Percentiles rank a stretch among this genome's conserved stretches.
phyloP scores from a whole-genome alignment of 441 rosid genomes.

The Kokia cookei region DNA sequence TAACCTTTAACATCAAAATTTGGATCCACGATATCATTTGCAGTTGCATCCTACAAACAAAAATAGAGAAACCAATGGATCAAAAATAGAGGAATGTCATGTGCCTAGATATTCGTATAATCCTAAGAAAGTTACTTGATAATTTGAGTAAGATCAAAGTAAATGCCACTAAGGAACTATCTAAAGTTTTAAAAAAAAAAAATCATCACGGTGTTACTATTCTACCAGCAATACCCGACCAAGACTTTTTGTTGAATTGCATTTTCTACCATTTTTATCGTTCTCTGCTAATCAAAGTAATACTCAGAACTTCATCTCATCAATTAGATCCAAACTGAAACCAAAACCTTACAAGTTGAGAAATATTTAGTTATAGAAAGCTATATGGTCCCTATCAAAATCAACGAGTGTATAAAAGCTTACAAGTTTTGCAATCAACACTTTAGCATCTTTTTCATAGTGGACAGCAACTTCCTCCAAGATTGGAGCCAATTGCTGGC shows the following conservation, averaged over 20 bases:
- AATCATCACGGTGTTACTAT: background rate
- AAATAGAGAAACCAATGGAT: background rate
- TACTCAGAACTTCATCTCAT: background rate
- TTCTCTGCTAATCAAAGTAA: background rate
- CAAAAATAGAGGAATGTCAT: background rate
- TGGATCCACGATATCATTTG: conserved; percentile 60
- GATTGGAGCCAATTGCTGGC: conserved; percentile 84
- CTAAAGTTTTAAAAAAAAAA: background rate
- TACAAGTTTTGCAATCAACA: conserved; percentile 81
- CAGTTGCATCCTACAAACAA: conserved; percentile 66
- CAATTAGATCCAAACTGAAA: background rate
- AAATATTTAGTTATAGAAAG: background rate
- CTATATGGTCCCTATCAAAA: background rate
- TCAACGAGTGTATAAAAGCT: conserved; percentile 14
- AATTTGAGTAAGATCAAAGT: background rate
- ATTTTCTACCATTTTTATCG: background rate
- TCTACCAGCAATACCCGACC: background rate
- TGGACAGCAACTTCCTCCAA: conserved; percentile 90
- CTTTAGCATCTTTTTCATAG: conserved; percentile 43
- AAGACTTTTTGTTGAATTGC: background rate
- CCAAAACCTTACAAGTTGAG: background rate
- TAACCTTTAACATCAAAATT: conserved; percentile 70
- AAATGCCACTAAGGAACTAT: background rate
- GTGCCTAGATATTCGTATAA: background rate
- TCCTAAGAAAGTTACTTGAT: background rate